Evolutionary conservation across 1,139 yeast species (phyloP), one percentile per base, ranked within the genome.

Genomic region (Pichia kudriavzevii): DNA sequence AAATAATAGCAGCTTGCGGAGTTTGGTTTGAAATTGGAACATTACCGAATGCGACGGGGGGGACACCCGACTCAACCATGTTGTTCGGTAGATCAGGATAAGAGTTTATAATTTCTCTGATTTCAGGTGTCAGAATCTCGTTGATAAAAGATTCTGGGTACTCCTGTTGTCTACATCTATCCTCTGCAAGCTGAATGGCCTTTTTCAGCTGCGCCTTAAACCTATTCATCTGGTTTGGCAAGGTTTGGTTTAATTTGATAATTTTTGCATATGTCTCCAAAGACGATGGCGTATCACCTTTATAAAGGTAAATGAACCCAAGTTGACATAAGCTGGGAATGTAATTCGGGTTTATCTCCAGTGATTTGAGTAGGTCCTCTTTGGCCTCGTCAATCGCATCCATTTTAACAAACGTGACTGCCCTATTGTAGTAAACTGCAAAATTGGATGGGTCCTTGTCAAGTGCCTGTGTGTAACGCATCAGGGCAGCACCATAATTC

Each of bases 251-350:
- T 0, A 53, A 34, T 32, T 49, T 44, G 7, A 61, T 49, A 1
- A 64, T 60, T 36, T 45, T 49, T 13, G 53, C 59, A 38, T 62
- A 63, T 15, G 50, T 45, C 35, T 54, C 52, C n/a, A 61, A 42
- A 9, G 64, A 47, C 13, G 50, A 52, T 8, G 53, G 40, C 0
- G 62, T 52, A 30, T 60, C 48, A 3, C 66, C 66, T 38, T 55
- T 46, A 28, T 55, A 52, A 15, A 63, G 35, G 22, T 49, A 49
- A 32, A 57, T 39, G 35, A 55, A 63, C 1, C 53, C 67, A 4
- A 61, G 38, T 36, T 66, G 49, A 17, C 63, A 51, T 45, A 59
- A 50, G n/a, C 61, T 60, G 13, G 63, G 59, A 24, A 61, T 53
- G 39, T 53, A 59, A 6, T 47, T 48, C 1, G 63, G 58, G 13